These are phyloP conservation scores for Stentor coeruleus DNA, from an alignment of 73 alveolate species.

Conservation along the genomic window DNA sequence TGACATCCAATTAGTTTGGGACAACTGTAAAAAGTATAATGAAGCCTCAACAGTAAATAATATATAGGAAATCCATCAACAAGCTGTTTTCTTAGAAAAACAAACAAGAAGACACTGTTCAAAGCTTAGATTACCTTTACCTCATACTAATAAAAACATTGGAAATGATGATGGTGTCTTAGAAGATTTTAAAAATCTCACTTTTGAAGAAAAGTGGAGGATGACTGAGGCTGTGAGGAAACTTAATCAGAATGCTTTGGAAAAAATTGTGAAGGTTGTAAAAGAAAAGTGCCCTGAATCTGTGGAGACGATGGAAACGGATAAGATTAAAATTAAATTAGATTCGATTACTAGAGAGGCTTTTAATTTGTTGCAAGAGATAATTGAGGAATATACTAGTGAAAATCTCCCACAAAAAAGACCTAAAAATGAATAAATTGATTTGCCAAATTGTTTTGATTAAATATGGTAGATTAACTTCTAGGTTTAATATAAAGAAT, in stretches of 20 bases:
- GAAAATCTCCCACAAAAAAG: too few species aligned
- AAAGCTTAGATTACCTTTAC: not conserved
- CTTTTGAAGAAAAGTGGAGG: slow-evolving; percentile 24
- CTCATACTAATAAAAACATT: not conserved
- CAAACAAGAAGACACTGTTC: not conserved
- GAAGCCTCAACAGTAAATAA: slow-evolving; percentile 32
- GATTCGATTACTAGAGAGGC: slow-evolving; percentile 38
- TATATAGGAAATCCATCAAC: slow-evolving; percentile 30
- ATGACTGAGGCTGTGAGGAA: slow-evolving; percentile 50
- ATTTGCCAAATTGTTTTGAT: too few species aligned
- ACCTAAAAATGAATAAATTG: too few species aligned
- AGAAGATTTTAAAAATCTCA: not conserved
- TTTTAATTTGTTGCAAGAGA: slow-evolving; percentile 8
- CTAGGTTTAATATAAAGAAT: not conserved
- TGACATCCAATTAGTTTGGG: slow-evolving; percentile 86
- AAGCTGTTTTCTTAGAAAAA: slow-evolving; percentile 47
- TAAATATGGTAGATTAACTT: too few species aligned
- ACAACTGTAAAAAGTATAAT: slow-evolving; percentile 83
- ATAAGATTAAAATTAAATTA: slow-evolving; percentile 29
- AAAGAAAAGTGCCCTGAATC: slow-evolving; percentile 23
- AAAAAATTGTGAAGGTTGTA: slow-evolving; percentile 34
- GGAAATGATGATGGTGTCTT: not conserved
- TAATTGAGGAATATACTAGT: too few species aligned
- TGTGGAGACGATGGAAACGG: slow-evolving; percentile 28
- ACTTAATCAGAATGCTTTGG: slow-evolving; percentile 37